Percentiles rank a stretch among this genome's conserved stretches.
phyloP scores from a whole-genome alignment of 371 early-diverging fungal species.

The Fennellomyces sp. region DNA sequence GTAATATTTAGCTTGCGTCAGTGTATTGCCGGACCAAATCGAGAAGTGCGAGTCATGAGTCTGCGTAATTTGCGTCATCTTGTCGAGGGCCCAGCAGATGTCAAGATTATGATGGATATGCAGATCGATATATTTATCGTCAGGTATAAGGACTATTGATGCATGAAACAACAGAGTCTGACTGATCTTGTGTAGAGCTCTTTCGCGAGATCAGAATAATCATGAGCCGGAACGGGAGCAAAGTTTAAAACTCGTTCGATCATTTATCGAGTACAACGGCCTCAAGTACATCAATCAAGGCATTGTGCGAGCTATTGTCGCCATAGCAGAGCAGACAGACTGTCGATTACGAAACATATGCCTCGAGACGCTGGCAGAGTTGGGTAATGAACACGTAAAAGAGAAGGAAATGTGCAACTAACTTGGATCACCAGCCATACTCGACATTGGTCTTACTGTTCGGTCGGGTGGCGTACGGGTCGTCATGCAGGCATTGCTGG shows the following conservation, averaged over 20 bases:
- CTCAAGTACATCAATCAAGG: constrained; percentile 61
- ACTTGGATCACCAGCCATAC: constrained; percentile 26
- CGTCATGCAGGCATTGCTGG: constrained; percentile 70
- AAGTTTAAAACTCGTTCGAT: constrained; percentile 70
- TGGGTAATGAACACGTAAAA: constrained; percentile 47
- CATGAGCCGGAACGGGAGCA: constrained; percentile 80
- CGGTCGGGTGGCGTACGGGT: constrained; percentile 73
- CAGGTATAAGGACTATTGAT: constrained; percentile 35
- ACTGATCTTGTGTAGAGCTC: constrained; percentile 41
- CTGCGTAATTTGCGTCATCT: constrained; percentile 61
- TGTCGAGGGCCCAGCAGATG: constrained; percentile 44
- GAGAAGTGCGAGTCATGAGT: constrained; percentile 55
- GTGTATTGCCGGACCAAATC: constrained; percentile 54
- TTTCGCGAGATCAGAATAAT: constrained; percentile 62
- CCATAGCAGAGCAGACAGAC: constrained; percentile 81
- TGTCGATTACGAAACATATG: constrained; percentile 74
- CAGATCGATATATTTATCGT: constrained; percentile 71
- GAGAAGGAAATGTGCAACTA: neutral
- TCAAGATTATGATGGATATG: constrained; percentile 47
- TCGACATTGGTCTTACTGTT: constrained; percentile 66
- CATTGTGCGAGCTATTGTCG: constrained; percentile 74
- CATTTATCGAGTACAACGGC: constrained; percentile 71
- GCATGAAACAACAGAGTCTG: neutral
- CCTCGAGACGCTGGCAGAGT: constrained; percentile 79
- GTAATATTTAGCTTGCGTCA: constrained; percentile 56